Base-by-base conservation (phyloP, 2,329 filamentous ascomycete genomes). In the Talaromyces piceae region DNA sequence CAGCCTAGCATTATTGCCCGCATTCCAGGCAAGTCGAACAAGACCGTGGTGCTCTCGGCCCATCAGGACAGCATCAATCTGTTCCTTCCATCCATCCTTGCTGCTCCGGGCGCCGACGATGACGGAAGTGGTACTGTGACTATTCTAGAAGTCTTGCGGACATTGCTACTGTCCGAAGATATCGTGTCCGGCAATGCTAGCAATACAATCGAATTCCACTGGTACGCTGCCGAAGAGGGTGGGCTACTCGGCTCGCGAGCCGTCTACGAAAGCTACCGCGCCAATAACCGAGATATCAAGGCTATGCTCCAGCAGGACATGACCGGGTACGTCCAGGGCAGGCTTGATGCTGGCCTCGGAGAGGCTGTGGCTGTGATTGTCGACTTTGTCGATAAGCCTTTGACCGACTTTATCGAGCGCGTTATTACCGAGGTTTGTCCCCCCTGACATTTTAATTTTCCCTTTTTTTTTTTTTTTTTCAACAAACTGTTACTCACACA, bases 291-390 rank as follows among this genome's bases (percentile, higher is more conserved):
- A 23, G 83, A 91, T 58, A 79, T 97, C 68, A 94, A 91, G 73
- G 91, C 91, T 28, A 97, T 97, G 93, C 80, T 97, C 50, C 91
- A 97, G 74, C 91, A 97, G 71, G 91, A 97, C 70, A 97, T 97
- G 91, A 95, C 89, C 1, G 91, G 91, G 16, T 96, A 86, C 66
- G 80, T 90, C 4, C 82, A 91, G 66, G 84, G 84, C 62, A 95
- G 90, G 0, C 73, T 93, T 18, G 87, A 93, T 58, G 85, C 88
- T 3, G 90, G 90, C 53, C 78, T 88, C 68, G 79, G 83, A 4
- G 91, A 96, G 76, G 86, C 83, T 43, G 87, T 97, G 2, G 91
- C 91, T 41, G 88, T 97, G 47, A 95, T 97, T 62, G 90, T 87
- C 4, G 91, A 97, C 70, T 96, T 79, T 61, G 91, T 97, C 41